Base-by-base conservation (phyloP, 495 filamentous ascomycete genomes). In the Penicillium pulvis region DNA sequence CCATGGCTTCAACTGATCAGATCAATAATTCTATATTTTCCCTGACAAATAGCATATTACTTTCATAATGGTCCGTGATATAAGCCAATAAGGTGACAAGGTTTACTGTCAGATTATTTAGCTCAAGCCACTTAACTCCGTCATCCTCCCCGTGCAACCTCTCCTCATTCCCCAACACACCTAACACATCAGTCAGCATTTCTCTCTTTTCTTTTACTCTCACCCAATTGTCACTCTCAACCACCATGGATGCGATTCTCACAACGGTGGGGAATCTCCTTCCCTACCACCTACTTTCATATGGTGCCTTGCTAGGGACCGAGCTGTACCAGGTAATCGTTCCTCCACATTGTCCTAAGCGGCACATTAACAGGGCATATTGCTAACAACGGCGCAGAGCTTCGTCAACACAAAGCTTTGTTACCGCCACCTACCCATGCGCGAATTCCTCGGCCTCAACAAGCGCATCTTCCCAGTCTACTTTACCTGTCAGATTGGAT, bases 391-490 rank as follows among this genome's bases (percentile, higher is more conserved):
- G 0, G 1, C 35, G 2, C 60, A 85, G 66, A 77, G 69, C 65
- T 84, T 85, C 47, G 54, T 83, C 55, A 77, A 82, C 61, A 82
- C 79, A 5, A 84, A 83, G 46, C 58, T 85, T 10, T 75, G 70
- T 62, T 81, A 68, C 64, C 56, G 66, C 41, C 64, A 70, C 2
- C 72, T 85, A 6, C 79, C 83, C 0, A 68, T 72, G 48, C 71
- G 75, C 2, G 70, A 78, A 3, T 86, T 85, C 64, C 76, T 76
- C 20, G 64, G 68, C 0, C 68, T 85, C 1, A 79, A 84, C 48
- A 82, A 81, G 55, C 75, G 72, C 16, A 47, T 85, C 8, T 85
- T 85, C 56, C 83, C 82, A 0, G 58, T 79, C 33, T 84, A 85
- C 62, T 85, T 85, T 64, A 62, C 60, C 1, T 60, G 61, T 4